Evolutionary conservation across 164 flowering plant species (phyloP), one percentile per base, ranked within the genome.

Genomic region (Echeveria elegans): DNA sequence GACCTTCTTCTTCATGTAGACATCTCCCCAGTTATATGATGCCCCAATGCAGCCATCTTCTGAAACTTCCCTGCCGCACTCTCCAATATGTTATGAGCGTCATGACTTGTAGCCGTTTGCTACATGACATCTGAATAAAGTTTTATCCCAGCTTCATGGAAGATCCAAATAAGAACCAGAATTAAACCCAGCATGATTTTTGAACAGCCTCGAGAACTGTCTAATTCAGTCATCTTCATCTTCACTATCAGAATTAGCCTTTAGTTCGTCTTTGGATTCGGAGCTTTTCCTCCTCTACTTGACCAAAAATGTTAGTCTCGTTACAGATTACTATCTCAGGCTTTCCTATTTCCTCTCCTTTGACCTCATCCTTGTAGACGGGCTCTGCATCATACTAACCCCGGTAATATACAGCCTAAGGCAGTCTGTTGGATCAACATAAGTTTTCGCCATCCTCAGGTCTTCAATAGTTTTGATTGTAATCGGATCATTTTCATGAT

Each of bases 1-100:
- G 84, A 80, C 68, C 69, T 80, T 76, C 70, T 80, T 82, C 16
- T 92, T 79, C 86, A 94, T 86, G 81, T 88, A 89, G 69, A 90
- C 85, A 69, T 89, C 89, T 43, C 98, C 98, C 84, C 94, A 87
- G 68, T 93, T 88, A 76, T 90, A 87, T 74, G 88, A n/a, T n/a
- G 66, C 43, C 97, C 92, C 67, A 90, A 70, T 56, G 97, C 92
- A 7, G 88, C 85, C 91, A 90, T 83, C 69, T 93, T 95, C 66
- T 88, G 95, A 69, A 93, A 93, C 74, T 82, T 84, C 23, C 78
- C 85, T 36, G 85, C 83, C 43, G 97, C 98, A 37, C 65, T 69
- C 30, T 77, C 78, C 64, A 93, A 90, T 47, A 84, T 78, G 37
- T 67, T 75, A 69, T 88, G 91, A 2, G 97, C 96, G 74, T 83